phyloP scores from a whole-genome alignment of 352 stramenopile genomes.

The Phytophthora agathidicida region DNA sequence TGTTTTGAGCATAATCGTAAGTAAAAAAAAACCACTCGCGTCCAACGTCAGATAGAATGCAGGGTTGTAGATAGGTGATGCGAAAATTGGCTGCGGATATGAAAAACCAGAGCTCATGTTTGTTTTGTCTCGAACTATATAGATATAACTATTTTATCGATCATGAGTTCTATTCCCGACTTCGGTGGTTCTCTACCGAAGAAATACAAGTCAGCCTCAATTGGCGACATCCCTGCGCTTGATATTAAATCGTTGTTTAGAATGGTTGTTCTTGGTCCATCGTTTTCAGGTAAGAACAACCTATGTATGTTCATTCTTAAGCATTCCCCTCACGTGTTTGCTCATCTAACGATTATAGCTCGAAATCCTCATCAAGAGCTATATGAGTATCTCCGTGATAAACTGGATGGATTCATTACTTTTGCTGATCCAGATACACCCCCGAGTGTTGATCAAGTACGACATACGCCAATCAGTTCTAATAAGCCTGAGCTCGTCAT shows the following conservation, averaged over 20 bases:
- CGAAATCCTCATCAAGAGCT: conserved; percentile 11
- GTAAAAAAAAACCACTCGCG: conserved; percentile 2
- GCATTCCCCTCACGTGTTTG: conserved; percentile 6
- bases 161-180: conserved; percentile 12
- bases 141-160: background rate
- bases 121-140: conserved; percentile 11
- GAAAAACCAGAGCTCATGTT: background rate
- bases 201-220: background rate
- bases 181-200: conserved; percentile 2
- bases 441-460: background rate
- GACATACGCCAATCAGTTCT: background rate
- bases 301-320: conserved; percentile 9
- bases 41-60: conserved; percentile 7
- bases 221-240: background rate
- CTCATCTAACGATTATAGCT: conserved; percentile 13
- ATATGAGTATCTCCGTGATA: background rate
- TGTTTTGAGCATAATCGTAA: conserved; percentile 1
- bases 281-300: conserved; percentile 8
- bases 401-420: conserved; percentile 7
- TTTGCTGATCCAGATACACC: conserved; percentile 3
- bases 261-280: conserved; percentile 6
- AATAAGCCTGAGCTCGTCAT: conserved; percentile 22
- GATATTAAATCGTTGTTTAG: conserved; percentile 3
- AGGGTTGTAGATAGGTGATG: conserved; percentile 8
- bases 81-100: conserved; percentile 6